Evolutionary conservation across 225 moss, liverwort and hornwort species (phyloP), one percentile per base, ranked within the genome.

Genomic region (Pseudisothecium myosuroides): DNA sequence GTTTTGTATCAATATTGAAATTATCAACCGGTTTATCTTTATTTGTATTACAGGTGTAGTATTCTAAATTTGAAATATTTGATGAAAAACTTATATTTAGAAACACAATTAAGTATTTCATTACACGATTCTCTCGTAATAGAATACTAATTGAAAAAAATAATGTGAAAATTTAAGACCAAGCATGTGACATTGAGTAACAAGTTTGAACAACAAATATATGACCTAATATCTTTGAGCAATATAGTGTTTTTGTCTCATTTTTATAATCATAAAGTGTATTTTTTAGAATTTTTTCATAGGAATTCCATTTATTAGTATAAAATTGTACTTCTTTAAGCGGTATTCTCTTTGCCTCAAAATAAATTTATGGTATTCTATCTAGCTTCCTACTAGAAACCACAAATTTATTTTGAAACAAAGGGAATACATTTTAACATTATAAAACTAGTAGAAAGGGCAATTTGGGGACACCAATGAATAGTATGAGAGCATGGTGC

Each of bases 361-460:
- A 34, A 65, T 65, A 34, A 65, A 34, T 18, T 3, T 1, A 4
- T 34, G 0, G 10, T 34, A 34, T 0, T 65, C 0, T 64, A 0
- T 17, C 16, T 17, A 32, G 10, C 18, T 65, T 65, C 3, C 6
- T 3, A 34, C 5, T 6, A 65, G 2, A 4, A 65, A 65, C 0
- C 5, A 65, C 16, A 2, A 0, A 7, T 16, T 64, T 16, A 9
- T 32, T 63, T 63, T 6, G 6, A 62, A 14, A 29, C 0, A 17
- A 2, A 32, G 16, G 10, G 2, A 63, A 0, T 23, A 5, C 3
- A 24, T 24, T 39, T 67, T 69, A 9, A 41, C 41, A 71, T 43
- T 9, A 26, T 43, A 71, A 72, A 3, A 72, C 26, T 41, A 43
- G 9, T 41, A 43, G 7, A 72, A 72, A 72, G 6, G 72, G 10